Evolutionary conservation across 2,329 filamentous ascomycete species (phyloP).

Genomic region (Metarhizium album): DNA sequence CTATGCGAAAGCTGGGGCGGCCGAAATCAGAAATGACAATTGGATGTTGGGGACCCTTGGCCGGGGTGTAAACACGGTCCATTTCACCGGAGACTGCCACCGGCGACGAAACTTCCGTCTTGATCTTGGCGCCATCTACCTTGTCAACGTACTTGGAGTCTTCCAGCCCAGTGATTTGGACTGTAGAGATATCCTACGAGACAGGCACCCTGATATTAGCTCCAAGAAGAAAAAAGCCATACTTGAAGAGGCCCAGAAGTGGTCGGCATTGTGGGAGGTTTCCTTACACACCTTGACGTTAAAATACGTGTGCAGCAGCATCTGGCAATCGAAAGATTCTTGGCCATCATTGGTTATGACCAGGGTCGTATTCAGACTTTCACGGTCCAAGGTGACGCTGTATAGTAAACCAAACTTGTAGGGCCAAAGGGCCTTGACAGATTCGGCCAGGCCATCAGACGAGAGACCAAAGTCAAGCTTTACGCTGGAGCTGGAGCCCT

Average conservation of each 20-base stretch:
- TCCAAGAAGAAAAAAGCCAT: neutral
- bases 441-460: constrained; percentile 56
- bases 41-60: constrained; percentile 45
- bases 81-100: constrained; percentile 68
- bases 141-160: constrained; percentile 76
- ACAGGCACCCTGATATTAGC: neutral
- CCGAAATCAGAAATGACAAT: constrained; percentile 53
- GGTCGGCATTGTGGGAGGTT: neutral
- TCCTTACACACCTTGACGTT: constrained; percentile 54
- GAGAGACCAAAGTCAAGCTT: constrained; percentile 95
- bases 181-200: constrained; percentile 65
- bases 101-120: constrained; percentile 51
- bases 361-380: constrained; percentile 67
- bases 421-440: constrained; percentile 65
- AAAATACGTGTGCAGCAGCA: constrained; percentile 86
- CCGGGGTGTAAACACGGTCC: constrained; percentile 77
- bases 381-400: constrained; percentile 72
- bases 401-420: constrained; percentile 86
- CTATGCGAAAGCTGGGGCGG: constrained; percentile 57
- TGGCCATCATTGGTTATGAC: constrained; percentile 82
- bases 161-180: constrained; percentile 65
- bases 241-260: too few relatives aligned
- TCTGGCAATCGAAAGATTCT: constrained; percentile 79
- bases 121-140: constrained; percentile 52
- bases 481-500: constrained; percentile 52